Evolutionary conservation across 192 early-diverging fungal genomes (phyloP), one percentile per base, ranked within the genome.

Genomic region (Ramicandelaber brevisporus): DNA sequence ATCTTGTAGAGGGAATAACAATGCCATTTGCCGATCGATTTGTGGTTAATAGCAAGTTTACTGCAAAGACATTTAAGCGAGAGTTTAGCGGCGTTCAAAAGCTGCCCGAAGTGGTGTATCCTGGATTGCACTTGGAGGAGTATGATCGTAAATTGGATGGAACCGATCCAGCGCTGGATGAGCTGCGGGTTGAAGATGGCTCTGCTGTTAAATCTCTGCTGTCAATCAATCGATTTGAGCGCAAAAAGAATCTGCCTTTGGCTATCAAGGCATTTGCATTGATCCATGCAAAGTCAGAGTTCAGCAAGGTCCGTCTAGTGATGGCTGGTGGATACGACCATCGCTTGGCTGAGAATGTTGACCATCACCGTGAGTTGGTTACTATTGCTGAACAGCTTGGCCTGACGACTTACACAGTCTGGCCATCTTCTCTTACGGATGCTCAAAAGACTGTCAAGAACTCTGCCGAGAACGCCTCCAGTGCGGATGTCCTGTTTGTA

Each of bases 171-270:
- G 35, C 40, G 6, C 53, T 88, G 5, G 17, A 26, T 0, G 34
- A 29, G 7, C 28, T 55, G 40, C 53, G 31, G 14, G 40, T 38
- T 4, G 24, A 37, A 7, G 46, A 43, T 13, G 13, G 21, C 11
- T 11, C 40, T 9, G n/a, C n/a, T n/a, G n/a, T n/a, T n/a, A n/a
- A n/a, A n/a, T n/a, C n/a, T n/a, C 40, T 46, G 4, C 27, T 92
- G n/a, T 96, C 89, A 0, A 74, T 96, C 46, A 96, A 92, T 42
- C 75, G 89, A 11, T 96, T 92, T 29, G 89, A 96, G 43, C 65
- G 79, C 26, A 90, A 90, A 44, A 96, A 96, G 55, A 63, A 78
- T 55, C 57, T 96, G n/a, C 50, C 35, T 0, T 48, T 96, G 23
- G 86, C 80, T 3, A 62, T 96, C 22, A 43, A 65, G 10, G 58